Conservation (phyloP, 2,329 filamentous ascomycete genomes). For the Fusarium luffae region DNA sequence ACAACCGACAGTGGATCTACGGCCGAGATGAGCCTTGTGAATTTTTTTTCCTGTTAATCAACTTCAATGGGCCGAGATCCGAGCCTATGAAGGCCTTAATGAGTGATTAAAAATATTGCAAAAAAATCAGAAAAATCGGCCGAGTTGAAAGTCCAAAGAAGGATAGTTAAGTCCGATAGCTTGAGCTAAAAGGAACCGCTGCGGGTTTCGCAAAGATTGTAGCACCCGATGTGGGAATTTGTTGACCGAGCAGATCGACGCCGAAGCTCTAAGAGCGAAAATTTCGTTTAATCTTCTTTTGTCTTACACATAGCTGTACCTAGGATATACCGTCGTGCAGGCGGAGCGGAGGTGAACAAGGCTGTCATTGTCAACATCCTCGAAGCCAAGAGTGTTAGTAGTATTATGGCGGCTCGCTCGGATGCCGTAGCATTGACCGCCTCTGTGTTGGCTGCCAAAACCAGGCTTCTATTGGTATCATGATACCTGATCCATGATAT, state of each 20-base stretch:
- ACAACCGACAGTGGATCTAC: constrained; percentile 39
- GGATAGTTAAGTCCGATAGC: constrained; percentile 9
- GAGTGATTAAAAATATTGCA: constrained; percentile 20
- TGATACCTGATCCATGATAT: constrained; percentile 36
- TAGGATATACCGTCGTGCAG: background rate
- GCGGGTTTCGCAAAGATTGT: constrained; percentile 29
- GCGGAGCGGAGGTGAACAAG: background rate
- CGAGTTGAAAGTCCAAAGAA: constrained; percentile 19
- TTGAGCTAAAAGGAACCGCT: constrained; percentile 28
- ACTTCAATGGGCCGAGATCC: constrained; percentile 7
- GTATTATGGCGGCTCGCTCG: constrained; percentile 33
- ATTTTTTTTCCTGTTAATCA: background rate
- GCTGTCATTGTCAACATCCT: background rate
- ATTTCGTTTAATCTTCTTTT: constrained; percentile 23
- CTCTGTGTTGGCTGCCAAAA: constrained; percentile 17
- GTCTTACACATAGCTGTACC: background rate
- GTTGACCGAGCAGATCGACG: constrained; percentile 9
- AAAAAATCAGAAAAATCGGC: background rate
- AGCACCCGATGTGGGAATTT: constrained; percentile 22
- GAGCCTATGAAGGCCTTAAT: background rate
- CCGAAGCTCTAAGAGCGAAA: constrained; percentile 22
- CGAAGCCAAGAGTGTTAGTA: background rate
- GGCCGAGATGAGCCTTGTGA: constrained; percentile 1
- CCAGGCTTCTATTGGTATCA: constrained; percentile 28
- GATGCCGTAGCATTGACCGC: constrained; percentile 32